These are phyloP conservation scores for Ajuga chamaepitys DNA, from an alignment of 257 asterid species.

Conservation along the genomic window DNA sequence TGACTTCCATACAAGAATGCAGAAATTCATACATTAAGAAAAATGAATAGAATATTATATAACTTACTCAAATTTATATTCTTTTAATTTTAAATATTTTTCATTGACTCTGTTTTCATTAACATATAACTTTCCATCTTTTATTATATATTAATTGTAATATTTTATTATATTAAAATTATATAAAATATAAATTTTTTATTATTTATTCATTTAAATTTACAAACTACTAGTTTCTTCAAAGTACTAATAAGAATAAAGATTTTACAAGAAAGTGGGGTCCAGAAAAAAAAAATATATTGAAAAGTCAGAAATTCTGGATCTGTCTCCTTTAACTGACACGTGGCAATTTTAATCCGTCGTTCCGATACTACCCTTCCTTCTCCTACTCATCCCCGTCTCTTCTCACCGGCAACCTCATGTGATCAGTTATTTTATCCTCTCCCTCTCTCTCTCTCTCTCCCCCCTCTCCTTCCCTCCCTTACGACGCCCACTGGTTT, in stretches of 20 bases:
- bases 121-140: too few relatives aligned
- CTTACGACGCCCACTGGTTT: slow-evolving; percentile 15
- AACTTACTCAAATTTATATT: too few relatives aligned
- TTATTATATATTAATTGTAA: too few relatives aligned
- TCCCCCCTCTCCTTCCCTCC: slow-evolving; percentile 11
- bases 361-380: slow-evolving; percentile 52
- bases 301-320: slow-evolving; percentile 26
- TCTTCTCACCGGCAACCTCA: slow-evolving; percentile 47
- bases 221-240: too few relatives aligned
- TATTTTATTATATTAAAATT: too few relatives aligned
- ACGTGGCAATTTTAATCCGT: slow-evolving; percentile 24
- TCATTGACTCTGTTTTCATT: too few relatives aligned
- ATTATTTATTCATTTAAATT: too few relatives aligned
- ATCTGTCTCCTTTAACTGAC: slow-evolving; percentile 26
- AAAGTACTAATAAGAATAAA: not conserved
- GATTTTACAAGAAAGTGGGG: slow-evolving; percentile 2
- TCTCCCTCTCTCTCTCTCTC: slow-evolving; percentile 3
- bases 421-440: slow-evolving; percentile 44
- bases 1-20: too few relatives aligned
- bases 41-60: too few relatives aligned
- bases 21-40: too few relatives aligned
- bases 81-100: too few relatives aligned
- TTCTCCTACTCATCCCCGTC: slow-evolving; percentile 67
- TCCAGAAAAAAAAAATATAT: not conserved
- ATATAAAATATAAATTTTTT: too few relatives aligned